Evolutionary conservation across 23 red algal species (phyloP).

Genomic region (Pyropia yezoensis): DNA sequence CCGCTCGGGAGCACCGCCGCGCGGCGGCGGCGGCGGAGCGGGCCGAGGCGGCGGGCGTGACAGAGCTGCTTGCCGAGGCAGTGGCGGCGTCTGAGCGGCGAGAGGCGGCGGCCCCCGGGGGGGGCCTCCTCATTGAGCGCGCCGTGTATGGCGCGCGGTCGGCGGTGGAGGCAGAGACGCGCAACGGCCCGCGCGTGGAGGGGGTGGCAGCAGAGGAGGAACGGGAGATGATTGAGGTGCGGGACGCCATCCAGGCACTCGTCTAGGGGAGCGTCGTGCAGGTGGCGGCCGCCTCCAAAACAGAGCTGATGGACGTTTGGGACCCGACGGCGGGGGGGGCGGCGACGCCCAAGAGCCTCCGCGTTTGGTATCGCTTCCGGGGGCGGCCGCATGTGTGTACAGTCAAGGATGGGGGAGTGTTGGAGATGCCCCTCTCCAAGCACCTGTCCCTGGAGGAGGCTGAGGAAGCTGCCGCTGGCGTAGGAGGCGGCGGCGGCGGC

Average conservation of each 20-base stretch:
- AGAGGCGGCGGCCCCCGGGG: slow-evolving; percentile 52
- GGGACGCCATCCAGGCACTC: slow-evolving; percentile 62
- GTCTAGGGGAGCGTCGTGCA: slow-evolving; percentile 63
- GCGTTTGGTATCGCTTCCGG: slow-evolving; percentile 79
- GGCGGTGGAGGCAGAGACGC: slow-evolving; percentile 18
- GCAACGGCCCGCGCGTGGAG: slow-evolving; percentile 9
- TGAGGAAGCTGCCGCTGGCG: no score
- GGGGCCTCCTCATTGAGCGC: slow-evolving; percentile 66
- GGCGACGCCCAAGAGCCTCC: slow-evolving; percentile 39
- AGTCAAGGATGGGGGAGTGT: slow-evolving; percentile 43
- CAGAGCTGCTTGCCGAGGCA: slow-evolving; percentile 32
- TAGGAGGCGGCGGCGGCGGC: no score
- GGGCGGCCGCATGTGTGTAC: slow-evolving; percentile 59
- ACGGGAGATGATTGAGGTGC: slow-evolving; percentile 50
- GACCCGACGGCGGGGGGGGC: slow-evolving; percentile 75
- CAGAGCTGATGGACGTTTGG: slow-evolving; percentile 70
- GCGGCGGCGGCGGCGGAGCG: not conserved
- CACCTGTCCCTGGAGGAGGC: slow-evolving; percentile 17
- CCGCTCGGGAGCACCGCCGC: no score
- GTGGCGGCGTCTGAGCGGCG: slow-evolving; percentile 29
- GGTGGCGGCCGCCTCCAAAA: slow-evolving; percentile 69
- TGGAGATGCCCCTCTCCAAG: slow-evolving; percentile 69
- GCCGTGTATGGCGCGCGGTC: slow-evolving; percentile 51
- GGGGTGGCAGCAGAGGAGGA: slow-evolving; percentile 24
- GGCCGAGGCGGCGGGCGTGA: slow-evolving; percentile 40